Base-by-base conservation (phyloP, 345 rosid genomes). In the Syzygium grande region DNA sequence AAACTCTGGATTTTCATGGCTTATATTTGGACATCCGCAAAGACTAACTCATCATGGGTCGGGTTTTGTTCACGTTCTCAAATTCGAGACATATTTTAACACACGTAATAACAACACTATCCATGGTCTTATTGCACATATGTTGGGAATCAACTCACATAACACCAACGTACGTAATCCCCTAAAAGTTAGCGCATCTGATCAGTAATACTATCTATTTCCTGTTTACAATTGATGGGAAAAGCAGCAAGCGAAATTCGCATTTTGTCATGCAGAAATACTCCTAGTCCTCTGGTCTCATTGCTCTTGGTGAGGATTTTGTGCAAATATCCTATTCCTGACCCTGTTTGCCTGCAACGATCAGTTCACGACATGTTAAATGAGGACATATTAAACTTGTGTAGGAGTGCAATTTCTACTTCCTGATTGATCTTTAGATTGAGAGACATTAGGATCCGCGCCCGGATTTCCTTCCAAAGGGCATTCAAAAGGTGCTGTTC, bases 281-380 rank as follows among this genome's bases (percentile, higher is more conserved):
- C 19, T 34, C 13, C 49, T 73, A 19, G 80, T 73, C 25, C 13
- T 41, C 3, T 34, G 80, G 43, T 68, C 80, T 49, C 25, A 22
- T 58, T 63, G 87, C 51, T 59, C 87, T 63, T 63, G 53, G 8
- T 22, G 55, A 30, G 83, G 23, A 86, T 65, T 61, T 86, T 86
- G 88, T 41, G 90, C 83, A 34, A 89, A 85, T 49, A 90, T 88
- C 88, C 95, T 90, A n/a, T 89, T 90, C 79, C 90, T 89, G 17
- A 92, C 93, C 46, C 79, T 89, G 17, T n/a, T 85, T 51, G 92
- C 93, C 94, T 94, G 90, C 78, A 86, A 83, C 68, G 78, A 23
- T 52, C 38, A 73, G 25, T 34, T 73, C 49, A 3, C 80, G 21
- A 73, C 46, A 19, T 34, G 80, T 73, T 34, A 73, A 34, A 73